Evolutionary conservation across 2,329 filamentous ascomycete species (phyloP).

Genomic region (Fusarium nisikadoi): DNA sequence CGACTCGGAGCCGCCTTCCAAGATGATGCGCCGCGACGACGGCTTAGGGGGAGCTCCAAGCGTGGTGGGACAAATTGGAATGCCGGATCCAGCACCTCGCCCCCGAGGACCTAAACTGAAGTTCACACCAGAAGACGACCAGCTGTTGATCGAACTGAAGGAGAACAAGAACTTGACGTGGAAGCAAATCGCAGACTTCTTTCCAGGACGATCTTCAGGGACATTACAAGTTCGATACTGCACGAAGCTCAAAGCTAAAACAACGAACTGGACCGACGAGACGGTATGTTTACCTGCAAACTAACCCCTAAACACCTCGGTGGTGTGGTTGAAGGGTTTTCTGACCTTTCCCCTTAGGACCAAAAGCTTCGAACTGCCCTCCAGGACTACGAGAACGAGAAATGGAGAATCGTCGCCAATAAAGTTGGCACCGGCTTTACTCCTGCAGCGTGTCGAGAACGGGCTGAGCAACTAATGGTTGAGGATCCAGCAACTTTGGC

Average conservation of each 20-base stretch:
- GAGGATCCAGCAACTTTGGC: conserved; percentile 59
- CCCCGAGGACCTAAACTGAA: conserved; percentile 91
- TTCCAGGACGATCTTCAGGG: conserved; percentile 88
- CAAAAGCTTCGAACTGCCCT: conserved; percentile 80
- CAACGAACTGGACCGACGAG: conserved; percentile 91
- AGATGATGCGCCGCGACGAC: conserved; percentile 72
- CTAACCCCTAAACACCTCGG: not conserved
- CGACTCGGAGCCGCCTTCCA: conserved; percentile 75
- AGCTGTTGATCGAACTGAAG: conserved; percentile 87
- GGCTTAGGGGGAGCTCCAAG: conserved; percentile 74
- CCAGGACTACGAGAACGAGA: conserved; percentile 88
- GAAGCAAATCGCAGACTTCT: conserved; percentile 98
- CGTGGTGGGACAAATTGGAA: conserved; percentile 85
- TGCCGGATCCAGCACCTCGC: conserved; percentile 83
- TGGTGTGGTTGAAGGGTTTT: not conserved
- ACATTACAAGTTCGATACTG: conserved; percentile 95
- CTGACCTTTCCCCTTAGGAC: conserved; percentile 63
- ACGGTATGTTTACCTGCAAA: conserved; percentile 70
- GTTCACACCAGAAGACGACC: conserved; percentile 92
- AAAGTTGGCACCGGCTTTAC: conserved; percentile 93
- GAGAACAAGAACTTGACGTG: conserved; percentile 95
- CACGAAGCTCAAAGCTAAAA: conserved; percentile 94
- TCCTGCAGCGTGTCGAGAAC: conserved; percentile 85
- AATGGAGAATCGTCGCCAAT: conserved; percentile 90
- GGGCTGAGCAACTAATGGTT: conserved; percentile 71